These are phyloP conservation scores for Dendrocalamus latiflorus DNA, from an alignment of 202 grass and related monocot species.

Conservation along the genomic window DNA sequence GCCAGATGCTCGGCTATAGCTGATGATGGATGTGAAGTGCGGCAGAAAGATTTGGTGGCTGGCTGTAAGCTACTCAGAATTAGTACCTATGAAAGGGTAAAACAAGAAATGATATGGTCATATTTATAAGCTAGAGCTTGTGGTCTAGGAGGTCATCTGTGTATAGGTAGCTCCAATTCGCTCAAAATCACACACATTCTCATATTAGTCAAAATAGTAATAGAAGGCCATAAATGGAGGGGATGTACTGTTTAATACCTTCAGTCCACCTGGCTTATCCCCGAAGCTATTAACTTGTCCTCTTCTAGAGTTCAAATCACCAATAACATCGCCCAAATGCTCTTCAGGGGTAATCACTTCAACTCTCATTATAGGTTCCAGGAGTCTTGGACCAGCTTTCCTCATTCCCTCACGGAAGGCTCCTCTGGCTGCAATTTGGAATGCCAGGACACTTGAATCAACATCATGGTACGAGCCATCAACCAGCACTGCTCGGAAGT, in stretches of 20 bases:
- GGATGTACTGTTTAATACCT: slow-evolving; percentile 53
- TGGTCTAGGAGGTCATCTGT: neutral
- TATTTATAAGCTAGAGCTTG: neutral
- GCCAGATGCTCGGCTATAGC: neutral
- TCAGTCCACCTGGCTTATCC: slow-evolving; percentile 91
- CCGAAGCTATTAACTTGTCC: slow-evolving; percentile 86
- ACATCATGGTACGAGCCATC: slow-evolving; percentile 98
- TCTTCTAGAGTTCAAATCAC: slow-evolving; percentile 96
- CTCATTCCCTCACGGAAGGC: slow-evolving; percentile 93
- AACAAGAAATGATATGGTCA: neutral
- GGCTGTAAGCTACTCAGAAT: neutral
- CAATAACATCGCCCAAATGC: slow-evolving; percentile 98
- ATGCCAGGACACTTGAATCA: slow-evolving; percentile 92
- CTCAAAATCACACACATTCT: neutral
- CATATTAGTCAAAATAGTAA: neutral
- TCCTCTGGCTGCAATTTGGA: slow-evolving; percentile 90
- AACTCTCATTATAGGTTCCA: slow-evolving; percentile 94
- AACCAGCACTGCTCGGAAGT: slow-evolving; percentile 73
- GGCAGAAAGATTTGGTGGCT: neutral
- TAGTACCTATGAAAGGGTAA: neutral
- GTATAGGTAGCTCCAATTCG: neutral
- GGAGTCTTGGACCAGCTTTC: slow-evolving; percentile 79
- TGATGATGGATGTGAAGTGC: neutral
- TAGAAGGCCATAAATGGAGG: neutral
- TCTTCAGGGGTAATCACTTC: slow-evolving; percentile 98